Base-by-base conservation (phyloP, 148 eudicot species). In the Simmondsia chinensis region DNA sequence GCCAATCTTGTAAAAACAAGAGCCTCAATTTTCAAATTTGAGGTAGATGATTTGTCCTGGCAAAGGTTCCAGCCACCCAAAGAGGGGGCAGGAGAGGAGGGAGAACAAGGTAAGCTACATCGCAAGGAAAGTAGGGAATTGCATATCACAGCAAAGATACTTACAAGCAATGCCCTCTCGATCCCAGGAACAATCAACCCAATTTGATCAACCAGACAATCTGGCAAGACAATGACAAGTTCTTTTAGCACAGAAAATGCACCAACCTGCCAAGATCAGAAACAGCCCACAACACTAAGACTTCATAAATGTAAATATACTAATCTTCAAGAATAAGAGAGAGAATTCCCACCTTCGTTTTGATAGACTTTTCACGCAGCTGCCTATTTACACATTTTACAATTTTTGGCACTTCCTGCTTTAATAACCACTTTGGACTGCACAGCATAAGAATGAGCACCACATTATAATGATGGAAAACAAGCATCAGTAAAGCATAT, bases 201-300 rank as follows among this genome's bases (percentile, higher is more conserved):
- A 64, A 88, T 83, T 36, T 88, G 94, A 39, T 88, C 94, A 30
- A 83, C 79, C 61, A 88, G 81, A 68, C 96, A 79, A 64, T 86
- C 96, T 23, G 99, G 96, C 64, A 86, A 65, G 59, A 93, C 96
- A 48, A 77, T 59, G 20, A 93, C 99, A 21, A 93, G 96, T 64
- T 93, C 96, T 69, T 86, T 93, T 47, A 93, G 60, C 59, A 93
- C 96, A 8, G 89, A 80, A 69, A 93, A 93, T 21, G 96, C 99
- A 50, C 99, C 99, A 56, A 86, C 89, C 96, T 93, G 69, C 30
- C 51, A 33, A 51, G 22, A 51, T 30, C 37, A 55, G 17, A 47
- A 52, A 37, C 31, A 39, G 26, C 20, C n/a, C n/a, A n/a, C n/a
- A n/a, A n/a, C n/a, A n/a, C n/a, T n/a, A n/a, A n/a, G n/a, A n/a